Base-by-base conservation (phyloP, 306 rosid species). In the Fragaria vesca region DNA sequence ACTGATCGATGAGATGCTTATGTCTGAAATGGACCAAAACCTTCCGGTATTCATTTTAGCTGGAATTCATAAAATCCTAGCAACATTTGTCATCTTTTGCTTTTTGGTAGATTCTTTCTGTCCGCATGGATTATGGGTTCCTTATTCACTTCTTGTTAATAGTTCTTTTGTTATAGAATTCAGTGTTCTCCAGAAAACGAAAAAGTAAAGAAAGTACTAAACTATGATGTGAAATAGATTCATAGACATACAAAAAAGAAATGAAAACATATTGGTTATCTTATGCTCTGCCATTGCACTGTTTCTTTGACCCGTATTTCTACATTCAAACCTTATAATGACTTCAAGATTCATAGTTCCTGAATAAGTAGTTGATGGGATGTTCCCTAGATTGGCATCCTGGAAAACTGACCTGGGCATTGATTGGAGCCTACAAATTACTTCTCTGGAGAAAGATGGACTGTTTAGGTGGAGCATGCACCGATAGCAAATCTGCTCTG, bases 1-100 rank as follows among this genome's bases (percentile, higher is more conserved):
- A 80, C 85, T 95, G 86, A 86, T 92, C 66, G 98, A 95, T 73
- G 97, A 95, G 87, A 85, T 92, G 90, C 93, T 95, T 81, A 82
- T 88, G 71, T 84, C 96, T 28, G 98, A 92, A 89, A 78, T 88
- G 71, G 96, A 95, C 75, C 85, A 79, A 83, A 88, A 87, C 58
- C 93, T 92, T 80, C 96, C 89, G 98, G 98, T 95, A 95, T 74
- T 83, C 58, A 60, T 32, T 78, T 79, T 81, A 8, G 70, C 74
- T 45, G 76, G 76, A 36, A 68, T 78, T 82, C 61, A 40, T 67
- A 66, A 18, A 12, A 18, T 50, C 54, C 38, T 26, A 26, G 11
- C 46, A 55, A 71, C n/a, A 38, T 52, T 63, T 16, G 12, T 65
- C 21, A 5, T 2, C 24, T 16, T 38, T 65, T 0, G 2, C 12